These are phyloP conservation scores for Kodamaea hsintzibuensis DNA, from an alignment of 805 yeast species.

Conservation along the genomic window DNA sequence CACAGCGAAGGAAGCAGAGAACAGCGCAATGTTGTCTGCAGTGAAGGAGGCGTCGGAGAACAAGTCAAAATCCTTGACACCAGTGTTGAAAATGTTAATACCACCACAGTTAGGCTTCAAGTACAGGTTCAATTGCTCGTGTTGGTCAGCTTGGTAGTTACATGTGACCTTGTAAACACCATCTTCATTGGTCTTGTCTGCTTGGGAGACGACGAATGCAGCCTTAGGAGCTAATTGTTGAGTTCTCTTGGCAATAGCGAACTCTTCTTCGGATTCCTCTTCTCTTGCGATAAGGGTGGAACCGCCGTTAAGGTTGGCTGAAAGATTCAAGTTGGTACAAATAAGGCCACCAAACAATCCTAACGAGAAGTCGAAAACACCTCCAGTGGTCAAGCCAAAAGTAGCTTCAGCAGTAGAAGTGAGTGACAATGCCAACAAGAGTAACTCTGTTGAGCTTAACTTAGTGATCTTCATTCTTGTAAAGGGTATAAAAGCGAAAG, in stretches of 20 bases:
- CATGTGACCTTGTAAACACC: slow-evolving; percentile 21
- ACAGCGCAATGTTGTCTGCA: slow-evolving; percentile 12
- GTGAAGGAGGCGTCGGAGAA: slow-evolving; percentile 1
- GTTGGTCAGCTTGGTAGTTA: slow-evolving; percentile 24
- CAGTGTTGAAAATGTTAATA: slow-evolving; percentile 23
- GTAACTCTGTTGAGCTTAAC: slow-evolving; percentile 6
- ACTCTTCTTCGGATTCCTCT: slow-evolving; percentile 12
- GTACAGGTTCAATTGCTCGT: slow-evolving; percentile 17
- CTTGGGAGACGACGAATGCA: slow-evolving; percentile 25
- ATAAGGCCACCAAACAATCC: slow-evolving; percentile 1
- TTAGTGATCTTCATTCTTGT: slow-evolving; percentile 6
- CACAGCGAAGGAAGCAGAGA: slow-evolving; percentile 21
- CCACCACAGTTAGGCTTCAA: slow-evolving; percentile 18
- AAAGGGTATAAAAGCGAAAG: slow-evolving; percentile 4
- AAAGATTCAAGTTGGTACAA: slow-evolving; percentile 9
- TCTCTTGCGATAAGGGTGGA: slow-evolving; percentile 2
- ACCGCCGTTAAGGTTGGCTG: slow-evolving; percentile 5
- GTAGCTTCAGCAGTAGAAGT: slow-evolving; percentile 11
- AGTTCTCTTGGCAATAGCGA: slow-evolving; percentile 11
- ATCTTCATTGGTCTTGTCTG: slow-evolving; percentile 17
- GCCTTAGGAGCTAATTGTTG: slow-evolving; percentile 21
- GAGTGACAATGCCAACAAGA: slow-evolving; percentile 9
- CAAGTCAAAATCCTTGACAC: slow-evolving; percentile 17
- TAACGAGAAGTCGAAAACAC: slow-evolving; percentile 6
- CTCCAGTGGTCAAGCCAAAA: slow-evolving; percentile 6